Conservation (phyloP, 2,329 filamentous ascomycete species). For the Tolypocladium tropicale region DNA sequence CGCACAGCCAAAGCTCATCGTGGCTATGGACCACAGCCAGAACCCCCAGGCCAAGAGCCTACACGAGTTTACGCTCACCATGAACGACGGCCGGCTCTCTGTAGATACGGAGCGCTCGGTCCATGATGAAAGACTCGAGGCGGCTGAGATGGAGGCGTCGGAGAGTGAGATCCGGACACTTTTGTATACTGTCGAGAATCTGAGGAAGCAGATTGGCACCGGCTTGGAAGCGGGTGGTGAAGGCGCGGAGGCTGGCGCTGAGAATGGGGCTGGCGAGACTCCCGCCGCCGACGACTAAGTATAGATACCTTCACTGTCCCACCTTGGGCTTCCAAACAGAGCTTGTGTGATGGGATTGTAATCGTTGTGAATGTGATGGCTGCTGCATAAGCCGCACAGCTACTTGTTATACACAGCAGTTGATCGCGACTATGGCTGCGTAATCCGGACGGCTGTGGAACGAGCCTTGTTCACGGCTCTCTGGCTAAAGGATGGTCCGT, state of each 20-base stretch:
- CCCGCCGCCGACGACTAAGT: conserved; percentile 1
- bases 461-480: no score
- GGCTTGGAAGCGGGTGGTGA: conserved; percentile 9
- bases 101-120: conserved; percentile 16
- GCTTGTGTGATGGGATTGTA: no score
- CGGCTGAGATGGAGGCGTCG: conserved; percentile 21
- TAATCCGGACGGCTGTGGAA: no score
- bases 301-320: no score
- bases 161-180: conserved; percentile 28
- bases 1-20: conserved; percentile 21
- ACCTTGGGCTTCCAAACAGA: no score
- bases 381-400: no score
- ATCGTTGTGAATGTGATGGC: no score
- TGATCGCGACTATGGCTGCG: no score
- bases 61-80: conserved; percentile 18
- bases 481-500: no score
- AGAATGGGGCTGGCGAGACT: conserved; percentile 2
- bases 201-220: conserved; percentile 32
- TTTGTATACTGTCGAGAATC: conserved; percentile 34
- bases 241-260: background rate
- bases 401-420: no score
- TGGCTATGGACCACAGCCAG: conserved; percentile 28
- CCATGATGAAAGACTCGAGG: conserved; percentile 14
- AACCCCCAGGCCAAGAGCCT: conserved; percentile 17
- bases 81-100: conserved; percentile 20